Percentiles rank a stretch among this genome's conserved stretches.
phyloP scores from a whole-genome alignment of 106 monocot genomes.

The Apostasia shenzhenica region DNA sequence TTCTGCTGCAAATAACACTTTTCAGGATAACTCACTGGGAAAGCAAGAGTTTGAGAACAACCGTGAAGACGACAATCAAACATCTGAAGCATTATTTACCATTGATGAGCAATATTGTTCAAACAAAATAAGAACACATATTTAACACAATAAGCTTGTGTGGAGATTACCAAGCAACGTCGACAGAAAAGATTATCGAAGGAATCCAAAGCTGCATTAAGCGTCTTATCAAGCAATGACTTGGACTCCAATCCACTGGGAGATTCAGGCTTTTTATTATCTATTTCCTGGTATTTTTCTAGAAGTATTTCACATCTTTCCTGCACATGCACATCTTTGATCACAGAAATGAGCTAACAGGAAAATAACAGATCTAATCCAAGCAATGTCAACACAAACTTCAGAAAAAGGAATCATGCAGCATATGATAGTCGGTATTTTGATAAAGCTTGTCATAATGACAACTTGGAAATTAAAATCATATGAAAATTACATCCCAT shows the following conservation, averaged over 20 bases:
- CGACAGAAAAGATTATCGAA: slow-evolving; percentile 98
- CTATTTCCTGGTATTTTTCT: slow-evolving; percentile 35
- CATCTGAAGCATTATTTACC: slow-evolving; percentile 24
- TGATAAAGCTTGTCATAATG: too few relatives aligned
- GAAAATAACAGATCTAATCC: background rate
- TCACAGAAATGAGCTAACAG: background rate
- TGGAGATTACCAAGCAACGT: slow-evolving; percentile 69
- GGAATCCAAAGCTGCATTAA: slow-evolving; percentile 80
- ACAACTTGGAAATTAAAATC: too few relatives aligned
- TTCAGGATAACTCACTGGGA: slow-evolving; percentile 46
- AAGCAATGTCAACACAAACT: too few relatives aligned
- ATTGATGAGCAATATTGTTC: slow-evolving; percentile 3
- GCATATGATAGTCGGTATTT: too few relatives aligned
- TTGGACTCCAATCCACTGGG: slow-evolving; percentile 18
- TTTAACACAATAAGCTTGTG: background rate
- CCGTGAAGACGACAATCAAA: slow-evolving; percentile 98
- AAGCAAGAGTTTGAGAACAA: slow-evolving; percentile 73
- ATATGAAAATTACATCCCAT: too few relatives aligned
- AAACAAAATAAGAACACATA: background rate
- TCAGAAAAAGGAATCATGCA: too few relatives aligned
- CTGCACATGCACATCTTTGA: slow-evolving; percentile 23
- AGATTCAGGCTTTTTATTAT: slow-evolving; percentile 20
- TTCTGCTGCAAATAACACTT: slow-evolving; percentile 7
- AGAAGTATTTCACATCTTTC: slow-evolving; percentile 66
- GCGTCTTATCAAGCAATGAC: slow-evolving; percentile 55